Evolutionary conservation across 169 alveolate species (phyloP), one percentile per base, ranked within the genome.

Genomic region (Blepharisma undulans): DNA sequence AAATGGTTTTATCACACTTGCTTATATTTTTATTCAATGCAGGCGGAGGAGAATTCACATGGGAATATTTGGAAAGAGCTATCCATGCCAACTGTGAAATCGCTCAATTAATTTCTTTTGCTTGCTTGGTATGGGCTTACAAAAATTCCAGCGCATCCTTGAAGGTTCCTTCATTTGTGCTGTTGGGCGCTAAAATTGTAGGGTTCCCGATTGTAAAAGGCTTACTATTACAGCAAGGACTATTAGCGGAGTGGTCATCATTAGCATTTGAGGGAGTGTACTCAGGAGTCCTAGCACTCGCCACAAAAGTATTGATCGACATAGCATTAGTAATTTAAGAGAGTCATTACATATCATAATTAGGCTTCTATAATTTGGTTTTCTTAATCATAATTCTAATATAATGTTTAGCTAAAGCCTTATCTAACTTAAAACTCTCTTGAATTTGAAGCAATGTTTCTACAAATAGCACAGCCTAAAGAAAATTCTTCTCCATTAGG

Each of bases 401-500:
- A 48, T 48, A 48, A 48, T 48, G 7, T 10, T 48, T 18, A 18
- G 14, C 66, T 48, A 48, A 48, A 10, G 66, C 66, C 66, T 48
- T 48, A 48, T 48, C 66, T 48, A 36, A 48, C 66, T 48, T 94
- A 94, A 90, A 93, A 94, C 27, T 84, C 92, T 82, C 90, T 94
- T 5, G 61, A 33, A 84, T 95, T 95, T 8, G 90, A 93, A 72
- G 88, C 88, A 36, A 74, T 76, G 93, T 95, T 97, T 89, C 97
- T 95, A 85, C 98, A 97, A 25, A 97, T 76, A 19, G 97, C 94
- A 77, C 98, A 97, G 48, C 98, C 98, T 22, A 97, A 79, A 34
- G 98, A 96, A 84, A 88, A 93, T 93, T 97, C 98, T 87, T 97
- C 98, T 80, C 98, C 98, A 87, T 97, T 97, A 32, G 96, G 96